Conservation (phyloP, 2,329 filamentous ascomycete species). For the Paecilomyces formosus region DNA sequence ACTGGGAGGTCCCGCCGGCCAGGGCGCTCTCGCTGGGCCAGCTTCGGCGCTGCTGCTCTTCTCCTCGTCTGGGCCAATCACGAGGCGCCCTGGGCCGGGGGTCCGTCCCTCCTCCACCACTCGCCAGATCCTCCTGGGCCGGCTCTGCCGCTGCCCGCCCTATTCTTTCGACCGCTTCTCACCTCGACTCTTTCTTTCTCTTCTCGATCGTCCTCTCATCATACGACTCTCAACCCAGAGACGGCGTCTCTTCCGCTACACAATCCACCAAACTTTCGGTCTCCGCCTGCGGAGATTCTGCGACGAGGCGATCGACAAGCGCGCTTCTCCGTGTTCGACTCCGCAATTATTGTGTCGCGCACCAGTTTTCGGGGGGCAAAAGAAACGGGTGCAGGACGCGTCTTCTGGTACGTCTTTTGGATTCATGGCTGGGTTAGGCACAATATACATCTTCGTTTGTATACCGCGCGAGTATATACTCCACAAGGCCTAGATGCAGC, state of each 20-base stretch:
- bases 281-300: neutral
- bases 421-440: constrained; percentile 5
- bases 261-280: constrained; percentile 2
- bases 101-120: constrained; percentile 22
- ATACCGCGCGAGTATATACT: neutral
- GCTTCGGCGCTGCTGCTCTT: neutral
- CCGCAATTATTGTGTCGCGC: constrained; percentile 4
- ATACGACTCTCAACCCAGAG: neutral
- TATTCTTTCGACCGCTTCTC: constrained; percentile 22
- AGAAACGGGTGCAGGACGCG: constrained; percentile 10
- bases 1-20: neutral
- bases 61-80: constrained; percentile 35
- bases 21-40: neutral
- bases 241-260: constrained; percentile 3
- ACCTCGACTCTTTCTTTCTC: constrained; percentile 12
- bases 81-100: constrained; percentile 18
- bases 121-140: constrained; percentile 21
- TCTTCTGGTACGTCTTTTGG: constrained; percentile 10
- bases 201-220: constrained; percentile 3
- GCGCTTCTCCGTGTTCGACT: constrained; percentile 6
- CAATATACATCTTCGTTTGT: constrained; percentile 3
- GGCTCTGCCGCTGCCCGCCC: constrained; percentile 16
- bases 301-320: neutral
- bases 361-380: constrained; percentile 6
- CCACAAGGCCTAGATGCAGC: neutral